A percentile compares a stretch with the other conserved stretches of the same genome.
phyloP scores from a whole-genome alignment of 306 rosid species.

The Rubus parviflorus region DNA sequence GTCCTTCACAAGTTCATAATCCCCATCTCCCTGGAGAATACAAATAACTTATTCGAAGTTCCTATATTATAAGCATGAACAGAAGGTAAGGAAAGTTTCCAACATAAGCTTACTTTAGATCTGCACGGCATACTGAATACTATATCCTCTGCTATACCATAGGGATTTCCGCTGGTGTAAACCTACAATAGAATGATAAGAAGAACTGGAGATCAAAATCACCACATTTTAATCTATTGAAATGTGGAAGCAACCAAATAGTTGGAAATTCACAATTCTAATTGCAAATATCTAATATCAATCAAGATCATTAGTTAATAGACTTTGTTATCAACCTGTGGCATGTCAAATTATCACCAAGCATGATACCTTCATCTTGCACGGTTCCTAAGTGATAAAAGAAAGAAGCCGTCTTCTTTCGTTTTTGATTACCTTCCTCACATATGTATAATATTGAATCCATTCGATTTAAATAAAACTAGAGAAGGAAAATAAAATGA shows the following conservation, averaged over 20 bases:
- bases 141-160: constrained; percentile 86
- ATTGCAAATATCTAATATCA: neutral
- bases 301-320: neutral
- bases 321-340: neutral
- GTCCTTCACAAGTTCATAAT: constrained; percentile 85
- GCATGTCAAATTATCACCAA: neutral
- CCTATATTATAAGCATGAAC: neutral
- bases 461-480: neutral
- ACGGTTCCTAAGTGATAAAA: neutral
- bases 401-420: neutral
- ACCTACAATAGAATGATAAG: constrained; percentile 48
- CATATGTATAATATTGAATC: neutral
- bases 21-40: constrained; percentile 78
- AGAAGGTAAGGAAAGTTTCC: constrained; percentile 17
- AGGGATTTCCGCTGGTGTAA: constrained; percentile 83
- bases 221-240: no score
- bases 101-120: constrained; percentile 61
- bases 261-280: neutral
- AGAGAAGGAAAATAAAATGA: neutral
- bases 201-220: constrained; percentile 16
- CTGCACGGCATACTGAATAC: constrained; percentile 98
- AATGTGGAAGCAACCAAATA: constrained; percentile 9
- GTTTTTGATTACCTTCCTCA: neutral
- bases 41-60: neutral
- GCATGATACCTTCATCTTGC: neutral